A percentile compares a stretch with the other conserved stretches of the same genome.
phyloP scores from a whole-genome alignment of 2,329 filamentous ascomycete genomes.

The Botrytis deweyae region DNA sequence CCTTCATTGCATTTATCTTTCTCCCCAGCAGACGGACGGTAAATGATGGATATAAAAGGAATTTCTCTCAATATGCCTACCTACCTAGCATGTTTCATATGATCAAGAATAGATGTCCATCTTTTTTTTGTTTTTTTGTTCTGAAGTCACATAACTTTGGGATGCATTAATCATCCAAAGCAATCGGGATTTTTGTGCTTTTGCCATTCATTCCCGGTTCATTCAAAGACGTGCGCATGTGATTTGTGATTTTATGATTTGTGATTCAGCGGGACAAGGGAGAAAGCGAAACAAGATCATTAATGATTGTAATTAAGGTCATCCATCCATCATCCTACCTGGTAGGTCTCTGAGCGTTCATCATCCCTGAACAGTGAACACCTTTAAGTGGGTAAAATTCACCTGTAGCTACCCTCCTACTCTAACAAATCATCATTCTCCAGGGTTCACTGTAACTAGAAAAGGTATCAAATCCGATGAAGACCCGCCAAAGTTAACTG shows the following conservation, averaged over 20 bases:
- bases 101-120: neutral
- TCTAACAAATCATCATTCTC: neutral
- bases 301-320: neutral
- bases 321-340: neutral
- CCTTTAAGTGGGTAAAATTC: neutral
- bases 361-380: neutral
- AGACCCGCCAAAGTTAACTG: neutral
- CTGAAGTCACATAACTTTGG: neutral
- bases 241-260: neutral
- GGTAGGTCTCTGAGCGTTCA: neutral
- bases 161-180: neutral
- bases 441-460: neutral
- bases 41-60: neutral
- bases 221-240: neutral
- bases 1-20: conserved; percentile 7
- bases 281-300: neutral
- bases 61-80: neutral
- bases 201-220: neutral
- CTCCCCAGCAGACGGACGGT: neutral
- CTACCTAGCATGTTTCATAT: conserved; percentile 13
- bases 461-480: conserved; percentile 2
- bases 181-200: neutral
- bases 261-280: neutral
- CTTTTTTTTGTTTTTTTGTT: neutral
- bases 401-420: neutral